These are phyloP conservation scores for Yamadazyma sp. DNA, from an alignment of 805 yeast species.

Conservation along the genomic window DNA sequence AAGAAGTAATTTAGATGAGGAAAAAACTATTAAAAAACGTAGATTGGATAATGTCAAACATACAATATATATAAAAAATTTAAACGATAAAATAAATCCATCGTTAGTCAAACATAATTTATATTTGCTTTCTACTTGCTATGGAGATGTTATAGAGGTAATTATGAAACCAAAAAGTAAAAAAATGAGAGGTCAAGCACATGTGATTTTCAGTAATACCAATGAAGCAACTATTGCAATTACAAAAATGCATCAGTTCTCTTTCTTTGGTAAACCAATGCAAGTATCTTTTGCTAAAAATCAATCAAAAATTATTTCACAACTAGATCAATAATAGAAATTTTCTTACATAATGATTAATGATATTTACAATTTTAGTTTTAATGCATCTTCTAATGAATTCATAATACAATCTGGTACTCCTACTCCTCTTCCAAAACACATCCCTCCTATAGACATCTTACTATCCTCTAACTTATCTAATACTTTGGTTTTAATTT, in stretches of 20 bases:
- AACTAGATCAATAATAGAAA: too few species aligned
- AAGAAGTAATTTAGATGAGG: slow-evolving; percentile 1
- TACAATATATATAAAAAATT: slow-evolving; percentile 58
- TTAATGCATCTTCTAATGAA: slow-evolving; percentile 54
- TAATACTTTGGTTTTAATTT: slow-evolving; percentile 31
- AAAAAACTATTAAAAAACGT: slow-evolving; percentile 2
- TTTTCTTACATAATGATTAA: slow-evolving; percentile 2
- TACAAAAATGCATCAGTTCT: slow-evolving; percentile 42
- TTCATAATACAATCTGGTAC: slow-evolving; percentile 82
- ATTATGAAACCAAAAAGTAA: slow-evolving; percentile 34
- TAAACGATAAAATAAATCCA: slow-evolving; percentile 53
- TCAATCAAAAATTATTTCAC: slow-evolving; percentile 22
- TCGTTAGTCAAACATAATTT: slow-evolving; percentile 48
- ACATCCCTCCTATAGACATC: slow-evolving; percentile 73
- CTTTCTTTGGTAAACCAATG: slow-evolving; percentile 53
- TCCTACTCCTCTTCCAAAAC: slow-evolving; percentile 74
- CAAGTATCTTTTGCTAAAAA: slow-evolving; percentile 37
- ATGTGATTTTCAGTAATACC: slow-evolving; percentile 48
- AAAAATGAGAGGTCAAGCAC: slow-evolving; percentile 65
- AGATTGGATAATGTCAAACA: slow-evolving; percentile 14
- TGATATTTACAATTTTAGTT: slow-evolving; percentile 1
- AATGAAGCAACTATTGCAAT: slow-evolving; percentile 53
- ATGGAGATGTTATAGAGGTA: slow-evolving; percentile 62
- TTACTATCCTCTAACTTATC: slow-evolving; percentile 33
- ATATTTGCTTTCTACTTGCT: slow-evolving; percentile 56